Evolutionary conservation across 768 basidiomycete species (phyloP).

Genomic region (Termitomyces sp.): DNA sequence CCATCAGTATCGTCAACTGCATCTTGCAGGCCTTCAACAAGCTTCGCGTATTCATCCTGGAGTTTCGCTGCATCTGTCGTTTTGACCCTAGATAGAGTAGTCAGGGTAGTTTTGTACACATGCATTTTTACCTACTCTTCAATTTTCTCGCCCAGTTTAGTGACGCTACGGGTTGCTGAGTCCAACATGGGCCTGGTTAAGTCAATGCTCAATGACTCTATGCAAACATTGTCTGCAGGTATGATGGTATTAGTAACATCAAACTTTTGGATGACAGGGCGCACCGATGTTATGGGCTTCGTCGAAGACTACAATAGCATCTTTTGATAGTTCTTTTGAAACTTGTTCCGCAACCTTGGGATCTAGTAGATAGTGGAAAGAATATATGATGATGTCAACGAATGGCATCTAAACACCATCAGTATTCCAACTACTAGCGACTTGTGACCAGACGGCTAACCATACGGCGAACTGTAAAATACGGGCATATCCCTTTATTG

Average conservation of each 20-base stretch:
- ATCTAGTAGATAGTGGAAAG: constrained; percentile 97
- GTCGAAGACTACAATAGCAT: constrained; percentile 98
- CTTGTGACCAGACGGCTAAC: constrained; percentile 35
- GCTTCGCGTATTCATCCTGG: constrained; percentile 93
- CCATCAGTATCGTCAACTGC: constrained; percentile 72
- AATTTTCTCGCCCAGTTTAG: constrained; percentile 84
- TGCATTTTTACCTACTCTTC: constrained; percentile 67
- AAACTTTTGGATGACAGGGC: background rate
- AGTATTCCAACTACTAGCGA: constrained; percentile 2
- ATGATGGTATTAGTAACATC: constrained; percentile 24
- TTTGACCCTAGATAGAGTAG: constrained; percentile 70
- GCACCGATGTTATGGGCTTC: constrained; percentile 98
- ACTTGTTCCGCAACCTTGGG: constrained; percentile 99
- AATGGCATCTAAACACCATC: constrained; percentile 74
- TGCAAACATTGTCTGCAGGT: constrained; percentile 90
- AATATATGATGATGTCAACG: constrained; percentile 95
- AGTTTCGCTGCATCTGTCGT: constrained; percentile 88
- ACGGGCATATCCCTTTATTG: constrained; percentile 86
- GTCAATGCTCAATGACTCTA: constrained; percentile 97
- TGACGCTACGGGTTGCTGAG: constrained; percentile 85
- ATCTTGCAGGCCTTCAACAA: constrained; percentile 92
- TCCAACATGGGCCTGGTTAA: constrained; percentile 97
- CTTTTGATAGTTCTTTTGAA: constrained; percentile 95
- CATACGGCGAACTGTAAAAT: constrained; percentile 96
- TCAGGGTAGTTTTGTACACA: background rate